A percentile compares a stretch with the other conserved stretches of the same genome.
Conservation (phyloP, 441 rosid genomes). For the Adansonia gregorii region DNA sequence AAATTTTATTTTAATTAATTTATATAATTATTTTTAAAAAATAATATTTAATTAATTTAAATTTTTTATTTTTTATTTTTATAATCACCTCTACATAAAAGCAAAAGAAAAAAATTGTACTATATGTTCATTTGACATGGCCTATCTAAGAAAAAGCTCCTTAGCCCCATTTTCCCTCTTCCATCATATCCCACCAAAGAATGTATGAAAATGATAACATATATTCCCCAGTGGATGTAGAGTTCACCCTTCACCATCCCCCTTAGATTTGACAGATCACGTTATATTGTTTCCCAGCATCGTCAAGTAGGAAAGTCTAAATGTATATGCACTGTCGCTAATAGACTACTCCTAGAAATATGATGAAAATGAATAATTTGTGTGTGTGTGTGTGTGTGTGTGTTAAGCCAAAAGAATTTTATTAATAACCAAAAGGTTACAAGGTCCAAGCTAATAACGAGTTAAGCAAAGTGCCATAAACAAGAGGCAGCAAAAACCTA, state of each 20-base stretch:
- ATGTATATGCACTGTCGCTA: background rate
- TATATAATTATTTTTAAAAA: too few species aligned
- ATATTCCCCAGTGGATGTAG: background rate
- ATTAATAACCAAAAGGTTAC: too few species aligned
- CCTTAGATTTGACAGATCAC: slow-evolving; percentile 41
- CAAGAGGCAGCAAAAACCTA: too few species aligned
- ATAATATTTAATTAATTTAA: too few species aligned
- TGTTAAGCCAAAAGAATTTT: too few species aligned
- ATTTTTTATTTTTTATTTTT: too few species aligned
- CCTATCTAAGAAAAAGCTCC: slow-evolving; percentile 37
- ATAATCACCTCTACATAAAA: too few species aligned
- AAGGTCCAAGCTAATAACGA: too few species aligned
- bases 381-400: too few species aligned
- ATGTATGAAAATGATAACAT: slow-evolving; percentile 1
- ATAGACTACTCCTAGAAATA: background rate
- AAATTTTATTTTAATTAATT: too few species aligned
- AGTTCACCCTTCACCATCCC: slow-evolving; percentile 31
- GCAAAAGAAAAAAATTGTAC: too few species aligned
- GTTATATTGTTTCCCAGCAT: slow-evolving; percentile 29
- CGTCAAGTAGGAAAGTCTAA: background rate
- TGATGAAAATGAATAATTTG: background rate
- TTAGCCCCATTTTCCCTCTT: slow-evolving; percentile 31
- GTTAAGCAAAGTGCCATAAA: too few species aligned
- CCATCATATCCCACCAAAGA: slow-evolving; percentile 36
- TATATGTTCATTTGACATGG: slow-evolving; percentile 33